Conservation (phyloP, 2,329 filamentous ascomycete genomes). For the Colletotrichum falcatum region DNA sequence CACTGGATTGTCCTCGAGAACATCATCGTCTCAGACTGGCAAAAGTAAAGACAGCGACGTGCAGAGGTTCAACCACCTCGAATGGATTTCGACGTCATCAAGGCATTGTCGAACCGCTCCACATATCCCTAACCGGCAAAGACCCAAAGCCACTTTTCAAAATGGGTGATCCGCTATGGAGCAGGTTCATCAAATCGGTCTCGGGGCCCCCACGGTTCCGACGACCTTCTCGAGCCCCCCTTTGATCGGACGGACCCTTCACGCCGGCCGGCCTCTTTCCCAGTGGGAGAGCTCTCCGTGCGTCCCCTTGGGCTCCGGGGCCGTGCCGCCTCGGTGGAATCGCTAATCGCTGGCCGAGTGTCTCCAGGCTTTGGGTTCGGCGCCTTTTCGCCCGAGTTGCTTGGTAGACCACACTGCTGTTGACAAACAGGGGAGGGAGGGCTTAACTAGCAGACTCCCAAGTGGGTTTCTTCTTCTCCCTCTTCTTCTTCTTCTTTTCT, state of each 20-base stretch:
- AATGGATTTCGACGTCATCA: not conserved
- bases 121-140: not conserved
- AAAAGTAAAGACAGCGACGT: accelerated
- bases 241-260: conserved; percentile 27
- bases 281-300: not conserved
- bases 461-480: not conserved
- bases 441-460: not conserved
- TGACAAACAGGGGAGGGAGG: conserved; percentile 22
- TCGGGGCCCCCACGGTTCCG: not conserved
- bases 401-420: not conserved
- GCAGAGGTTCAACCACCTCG: not conserved
- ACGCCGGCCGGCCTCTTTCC: not conserved
- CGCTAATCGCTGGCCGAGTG: conserved; percentile 21
- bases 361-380: conserved; percentile 6
- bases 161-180: not conserved
- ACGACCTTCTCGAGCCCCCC: not conserved
- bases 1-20: not conserved
- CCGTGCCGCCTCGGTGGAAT: not conserved
- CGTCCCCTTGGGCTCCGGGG: not conserved
- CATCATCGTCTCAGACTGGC: too few species aligned
- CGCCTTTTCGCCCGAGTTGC: conserved; percentile 5
- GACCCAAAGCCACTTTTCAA: not conserved
- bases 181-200: not conserved
- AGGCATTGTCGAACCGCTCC: not conserved
- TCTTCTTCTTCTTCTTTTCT: too few species aligned